phyloP scores from a whole-genome alignment of 495 filamentous ascomycete genomes.

The Tuber indicum region DNA sequence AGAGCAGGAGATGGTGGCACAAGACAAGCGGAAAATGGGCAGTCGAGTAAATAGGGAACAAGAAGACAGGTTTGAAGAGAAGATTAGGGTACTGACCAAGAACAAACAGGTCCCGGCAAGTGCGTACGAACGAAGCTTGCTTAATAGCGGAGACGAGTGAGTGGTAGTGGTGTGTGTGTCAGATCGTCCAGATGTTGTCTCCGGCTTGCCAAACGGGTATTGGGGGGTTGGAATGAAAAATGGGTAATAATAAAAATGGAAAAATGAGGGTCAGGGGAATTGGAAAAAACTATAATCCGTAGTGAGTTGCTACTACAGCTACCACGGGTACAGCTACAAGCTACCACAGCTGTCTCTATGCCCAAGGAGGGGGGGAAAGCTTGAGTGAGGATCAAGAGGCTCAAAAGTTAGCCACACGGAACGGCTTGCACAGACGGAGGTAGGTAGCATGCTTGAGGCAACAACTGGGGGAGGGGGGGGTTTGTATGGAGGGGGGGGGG shows the following conservation, averaged over 20 bases:
- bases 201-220: constrained; percentile 39
- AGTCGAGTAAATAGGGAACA: constrained; percentile 32
- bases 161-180: constrained; percentile 36
- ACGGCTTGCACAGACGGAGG: constrained; percentile 36
- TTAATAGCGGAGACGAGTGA: constrained; percentile 36
- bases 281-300: constrained; percentile 25
- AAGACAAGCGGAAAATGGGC: constrained; percentile 28
- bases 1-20: constrained; percentile 12
- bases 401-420: constrained; percentile 39
- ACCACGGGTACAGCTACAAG: constrained; percentile 39
- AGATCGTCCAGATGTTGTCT: constrained; percentile 39
- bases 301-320: constrained; percentile 23
- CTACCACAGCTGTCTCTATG: constrained; percentile 38
- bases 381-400: constrained; percentile 37
- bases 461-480: constrained; percentile 28
- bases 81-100: constrained; percentile 38
- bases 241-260: constrained; percentile 11
- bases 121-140: constrained; percentile 30
- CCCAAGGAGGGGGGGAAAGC: constrained; percentile 35
- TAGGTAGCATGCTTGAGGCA: constrained; percentile 32
- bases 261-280: constrained; percentile 37
- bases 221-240: constrained; percentile 19
- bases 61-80: constrained; percentile 25
- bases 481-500: constrained; percentile 18
- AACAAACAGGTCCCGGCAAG: constrained; percentile 39